Evolutionary conservation across 768 basidiomycete genomes (phyloP).

Genomic region (Leccinum longicurvipes): DNA sequence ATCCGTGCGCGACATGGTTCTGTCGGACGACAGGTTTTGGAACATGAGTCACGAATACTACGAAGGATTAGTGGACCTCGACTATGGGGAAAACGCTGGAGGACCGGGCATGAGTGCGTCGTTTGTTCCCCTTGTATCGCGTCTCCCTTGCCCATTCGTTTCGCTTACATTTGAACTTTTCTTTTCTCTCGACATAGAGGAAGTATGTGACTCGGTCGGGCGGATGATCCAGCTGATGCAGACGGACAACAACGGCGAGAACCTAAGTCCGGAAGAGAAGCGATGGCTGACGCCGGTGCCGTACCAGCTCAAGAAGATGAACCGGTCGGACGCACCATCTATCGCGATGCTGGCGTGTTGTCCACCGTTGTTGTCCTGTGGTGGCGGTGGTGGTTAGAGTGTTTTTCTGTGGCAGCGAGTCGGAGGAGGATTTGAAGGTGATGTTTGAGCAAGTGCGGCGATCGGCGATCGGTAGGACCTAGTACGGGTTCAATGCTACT

Average conservation of each 20-base stretch:
- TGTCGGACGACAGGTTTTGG: conserved; percentile 13
- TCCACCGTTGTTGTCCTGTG: conserved; percentile 11
- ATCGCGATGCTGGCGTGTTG: conserved; percentile 14
- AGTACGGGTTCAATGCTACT: no score
- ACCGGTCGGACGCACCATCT: background rate
- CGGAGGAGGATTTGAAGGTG: no score
- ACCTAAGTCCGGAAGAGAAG: background rate
- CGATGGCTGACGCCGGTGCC: conserved; percentile 9
- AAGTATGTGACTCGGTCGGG: conserved; percentile 23
- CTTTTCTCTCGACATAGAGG: conserved; percentile 10
- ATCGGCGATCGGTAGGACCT: no score
- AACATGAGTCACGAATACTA: conserved; percentile 20
- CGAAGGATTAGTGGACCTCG: conserved; percentile 10
- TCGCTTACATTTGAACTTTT: no score
- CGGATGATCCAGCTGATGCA: conserved; percentile 23
- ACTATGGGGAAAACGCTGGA: conserved; percentile 11
- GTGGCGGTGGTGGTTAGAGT: no score
- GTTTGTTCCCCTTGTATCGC: background rate
- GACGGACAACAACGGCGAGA: background rate
- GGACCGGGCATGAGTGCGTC: conserved; percentile 11
- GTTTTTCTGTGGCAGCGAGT: no score
- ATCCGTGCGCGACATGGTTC: conserved; percentile 14
- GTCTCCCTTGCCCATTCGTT: background rate
- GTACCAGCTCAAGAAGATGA: conserved; percentile 13
- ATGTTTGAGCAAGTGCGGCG: no score